phyloP scores from a whole-genome alignment of 345 rosid species.

The Isatis tinctoria region DNA sequence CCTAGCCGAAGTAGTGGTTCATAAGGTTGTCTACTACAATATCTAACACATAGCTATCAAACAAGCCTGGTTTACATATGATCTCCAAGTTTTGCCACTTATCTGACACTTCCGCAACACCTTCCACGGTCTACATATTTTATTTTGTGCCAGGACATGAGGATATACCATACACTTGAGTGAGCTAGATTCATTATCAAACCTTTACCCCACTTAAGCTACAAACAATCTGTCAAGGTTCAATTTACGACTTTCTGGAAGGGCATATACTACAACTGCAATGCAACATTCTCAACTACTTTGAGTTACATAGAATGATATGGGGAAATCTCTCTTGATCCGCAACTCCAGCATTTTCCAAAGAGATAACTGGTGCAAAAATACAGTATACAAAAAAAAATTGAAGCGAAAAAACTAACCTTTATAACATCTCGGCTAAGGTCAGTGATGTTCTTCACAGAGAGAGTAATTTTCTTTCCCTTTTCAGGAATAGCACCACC shows the following conservation, averaged over 20 bases:
- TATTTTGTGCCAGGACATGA: neutral
- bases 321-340: neutral
- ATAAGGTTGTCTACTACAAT: neutral
- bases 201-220: neutral
- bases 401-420: constrained; percentile 40
- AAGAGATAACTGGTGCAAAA: neutral
- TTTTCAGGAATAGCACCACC: constrained; percentile 85
- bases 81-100: neutral
- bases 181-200: neutral
- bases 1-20: neutral
- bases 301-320: neutral
- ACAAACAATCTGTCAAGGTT: neutral
- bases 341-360: neutral
- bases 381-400: neutral
- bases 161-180: neutral
- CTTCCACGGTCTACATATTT: neutral
- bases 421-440: constrained; percentile 89
- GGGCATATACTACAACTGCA: neutral
- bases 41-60: too few relatives aligned
- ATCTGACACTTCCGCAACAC: neutral
- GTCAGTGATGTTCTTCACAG: constrained; percentile 53
- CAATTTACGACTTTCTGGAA: neutral
- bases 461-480: constrained; percentile 68
- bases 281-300: neutral
- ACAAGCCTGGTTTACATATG: neutral